These are phyloP conservation scores for Fragaria iinumae DNA, from an alignment of 306 rosid species.

Conservation along the genomic window DNA sequence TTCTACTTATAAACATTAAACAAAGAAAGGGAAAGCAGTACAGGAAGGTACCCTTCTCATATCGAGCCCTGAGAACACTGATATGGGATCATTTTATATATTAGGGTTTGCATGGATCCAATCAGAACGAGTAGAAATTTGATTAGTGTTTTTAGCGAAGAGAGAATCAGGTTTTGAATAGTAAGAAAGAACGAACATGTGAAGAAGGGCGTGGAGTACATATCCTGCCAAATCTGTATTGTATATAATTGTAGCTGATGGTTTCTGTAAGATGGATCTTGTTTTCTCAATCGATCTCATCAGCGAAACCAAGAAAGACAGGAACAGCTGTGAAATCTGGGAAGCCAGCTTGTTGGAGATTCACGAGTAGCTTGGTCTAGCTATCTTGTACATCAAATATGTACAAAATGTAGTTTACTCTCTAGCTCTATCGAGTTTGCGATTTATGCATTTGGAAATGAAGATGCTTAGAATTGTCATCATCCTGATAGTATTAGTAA, in stretches of 20 bases:
- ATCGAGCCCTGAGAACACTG: neutral
- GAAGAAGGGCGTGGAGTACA: slow-evolving; percentile 4
- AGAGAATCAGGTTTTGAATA: neutral
- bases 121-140: neutral
- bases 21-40: neutral
- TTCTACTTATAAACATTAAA: neutral
- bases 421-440: neutral
- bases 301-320: neutral
- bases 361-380: neutral
- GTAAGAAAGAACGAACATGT: neutral
- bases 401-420: neutral
- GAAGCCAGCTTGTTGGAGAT: slow-evolving; percentile 10
- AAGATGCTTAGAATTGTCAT: neutral
- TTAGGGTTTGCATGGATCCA: slow-evolving; percentile 4
- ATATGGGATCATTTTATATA: neutral
- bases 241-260: neutral
- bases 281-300: neutral
- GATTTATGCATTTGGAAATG: neutral
- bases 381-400: neutral
- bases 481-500: too few relatives aligned
- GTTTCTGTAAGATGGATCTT: neutral
- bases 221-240: slow-evolving; percentile 1
- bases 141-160: neutral
- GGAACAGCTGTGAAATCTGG: neutral
- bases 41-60: neutral